Evolutionary conservation across 768 basidiomycete species (phyloP), one percentile per base, ranked within the genome.

Genomic region (Leucosporidium creatinivorum): DNA sequence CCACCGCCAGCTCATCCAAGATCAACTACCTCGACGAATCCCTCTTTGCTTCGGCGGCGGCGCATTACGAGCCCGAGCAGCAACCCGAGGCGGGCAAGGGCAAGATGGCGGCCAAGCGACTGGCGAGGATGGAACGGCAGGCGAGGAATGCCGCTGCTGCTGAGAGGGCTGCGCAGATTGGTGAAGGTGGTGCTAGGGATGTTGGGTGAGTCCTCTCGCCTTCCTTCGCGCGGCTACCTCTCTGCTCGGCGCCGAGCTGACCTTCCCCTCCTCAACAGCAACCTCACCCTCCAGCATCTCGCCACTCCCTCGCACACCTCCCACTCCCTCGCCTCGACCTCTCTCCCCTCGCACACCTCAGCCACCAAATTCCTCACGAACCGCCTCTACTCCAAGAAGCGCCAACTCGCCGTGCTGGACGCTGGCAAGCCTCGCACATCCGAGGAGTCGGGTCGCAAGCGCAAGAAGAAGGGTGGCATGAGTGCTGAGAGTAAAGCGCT

Each of bases 371-470:
- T 72, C 65, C 58, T 72, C 58, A 61, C 62, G 18, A 13, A 56
- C 12, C 70, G 70, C 17, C 65, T 72, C 51, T 72, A 68, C 67
- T 63, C 62, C 10, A 68, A 72, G 51, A 68, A 68, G 57, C 70
- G 70, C 12, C 66, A 63, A 26, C 55, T 72, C 25, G 67, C 67
- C 12, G 61, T 68, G 4, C 62, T 72, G 55, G 62, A 63, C 31
- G 58, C 62, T 8, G 54, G 62, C 25, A 58, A 39, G 36, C 31
- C 31, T 21, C 15, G 25, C 9, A 44, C 47, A 18, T 36, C 23
- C 18, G 28, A 17, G 44, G 30, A 30, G 13, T 36, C 44, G 28
- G 36, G 52, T 7, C 63, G 61, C 65, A 66, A 68, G 62, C 70
- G 59, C 52, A 66, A 66, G 67, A 51, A 49, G 52, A 59, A 44